Percentiles rank a stretch among this genome's conserved stretches.
Evolutionary conservation across 2,329 filamentous ascomycete species (phyloP).

Genomic region (Ophiostoma montium): DNA sequence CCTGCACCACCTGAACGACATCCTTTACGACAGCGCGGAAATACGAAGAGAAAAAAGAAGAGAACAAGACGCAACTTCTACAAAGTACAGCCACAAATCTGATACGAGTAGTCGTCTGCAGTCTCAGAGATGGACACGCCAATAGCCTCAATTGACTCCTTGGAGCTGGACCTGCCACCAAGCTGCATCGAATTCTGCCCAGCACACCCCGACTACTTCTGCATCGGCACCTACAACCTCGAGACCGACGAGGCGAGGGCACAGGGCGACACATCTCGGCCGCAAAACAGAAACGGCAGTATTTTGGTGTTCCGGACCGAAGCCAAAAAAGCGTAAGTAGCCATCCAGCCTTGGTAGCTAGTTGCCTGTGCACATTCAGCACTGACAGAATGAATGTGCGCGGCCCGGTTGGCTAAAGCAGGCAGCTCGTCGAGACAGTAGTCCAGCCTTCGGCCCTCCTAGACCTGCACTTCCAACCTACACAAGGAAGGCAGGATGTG

Average conservation of each 20-base stretch:
- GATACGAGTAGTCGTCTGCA: too few species aligned
- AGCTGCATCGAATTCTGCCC: conserved; percentile 68
- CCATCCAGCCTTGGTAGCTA: too few species aligned
- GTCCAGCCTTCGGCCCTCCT: conserved; percentile 60
- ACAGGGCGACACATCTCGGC: conserved; percentile 20
- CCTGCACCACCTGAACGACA: neutral
- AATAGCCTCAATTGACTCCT: conserved; percentile 31
- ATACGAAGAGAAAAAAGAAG: too few species aligned
- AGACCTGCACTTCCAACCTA: conserved; percentile 67
- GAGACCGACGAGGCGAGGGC: conserved; percentile 28
- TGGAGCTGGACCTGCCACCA: conserved; percentile 52
- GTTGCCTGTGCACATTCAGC: too few species aligned
- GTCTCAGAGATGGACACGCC: conserved; percentile 10
- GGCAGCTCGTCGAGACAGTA: conserved; percentile 35
- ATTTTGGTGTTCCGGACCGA: conserved; percentile 50
- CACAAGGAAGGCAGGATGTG: conserved; percentile 29
- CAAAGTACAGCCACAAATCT: too few species aligned
- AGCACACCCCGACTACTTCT: conserved; percentile 45
- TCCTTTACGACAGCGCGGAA: neutral
- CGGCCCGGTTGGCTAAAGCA: neutral
- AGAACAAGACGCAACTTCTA: too few species aligned
- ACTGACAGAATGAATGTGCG: too few species aligned
- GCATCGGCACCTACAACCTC: conserved; percentile 77
- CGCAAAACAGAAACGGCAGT: conserved; percentile 58
- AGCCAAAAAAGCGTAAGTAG: conserved; percentile 40